Percentiles rank a stretch among this genome's conserved stretches.
These are phyloP conservation scores for Aotearoamyces nothofagi DNA, from an alignment of 2,329 filamentous ascomycete genomes.

Conservation along the genomic window DNA sequence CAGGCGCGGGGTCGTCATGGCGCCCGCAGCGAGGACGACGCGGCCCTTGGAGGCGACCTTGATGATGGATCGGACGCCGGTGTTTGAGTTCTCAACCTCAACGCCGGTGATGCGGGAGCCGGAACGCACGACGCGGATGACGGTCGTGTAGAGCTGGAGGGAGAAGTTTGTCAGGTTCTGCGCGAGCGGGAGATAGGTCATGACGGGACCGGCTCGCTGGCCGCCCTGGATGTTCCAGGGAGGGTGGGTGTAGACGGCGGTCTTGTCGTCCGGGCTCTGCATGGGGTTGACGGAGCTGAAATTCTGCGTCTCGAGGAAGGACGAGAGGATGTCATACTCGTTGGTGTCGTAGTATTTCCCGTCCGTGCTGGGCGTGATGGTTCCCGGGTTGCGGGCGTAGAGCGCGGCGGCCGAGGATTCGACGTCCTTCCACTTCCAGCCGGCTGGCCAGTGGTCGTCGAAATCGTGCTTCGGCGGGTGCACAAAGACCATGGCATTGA, in stretches of 20 bases:
- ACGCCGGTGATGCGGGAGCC: constrained; percentile 46
- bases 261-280: constrained; percentile 40
- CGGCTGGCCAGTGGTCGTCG: constrained; percentile 46
- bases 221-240: constrained; percentile 48
- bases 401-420: constrained; percentile 37
- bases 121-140: constrained; percentile 43
- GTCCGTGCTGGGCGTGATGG: constrained; percentile 45
- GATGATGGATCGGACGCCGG: constrained; percentile 17
- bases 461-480: constrained; percentile 47
- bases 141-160: constrained; percentile 45
- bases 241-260: constrained; percentile 43
- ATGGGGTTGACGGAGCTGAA: constrained; percentile 26
- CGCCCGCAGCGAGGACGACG: constrained; percentile 7
- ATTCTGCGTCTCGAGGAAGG: constrained; percentile 29
- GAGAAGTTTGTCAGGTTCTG: constrained; percentile 43
- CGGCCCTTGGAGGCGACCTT: constrained; percentile 1
- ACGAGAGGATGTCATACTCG: constrained; percentile 43
- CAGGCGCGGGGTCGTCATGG: constrained; percentile 5
- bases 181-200: constrained; percentile 50
- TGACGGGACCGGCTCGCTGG: constrained; percentile 49
- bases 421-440: constrained; percentile 52
- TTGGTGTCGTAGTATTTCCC: constrained; percentile 46
- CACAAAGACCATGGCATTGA: constrained; percentile 52
- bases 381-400: constrained; percentile 52
- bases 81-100: constrained; percentile 31